Evolutionary conservation across 176 grass and related monocot genomes (phyloP).

Genomic region (Sorghum bicolor): Sorghum_bicolor_NCBIv3 NC_012877.2:473501-474000

Average conservation of each 20-base stretch:
- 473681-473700: neutral
- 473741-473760: neutral
- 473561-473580: neutral
- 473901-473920: slow-evolving; percentile 98
- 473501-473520: neutral
- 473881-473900: slow-evolving; percentile 88
- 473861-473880: slow-evolving; percentile 69
- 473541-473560: neutral
- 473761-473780: neutral
- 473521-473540: neutral
- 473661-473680: neutral
- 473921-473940: slow-evolving; percentile 87
- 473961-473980: slow-evolving; percentile 48
- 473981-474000: slow-evolving; percentile 78
- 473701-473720: neutral
- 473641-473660: neutral
- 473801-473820: neutral
- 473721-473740: neutral
- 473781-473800: neutral
- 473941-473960: slow-evolving; percentile 40
- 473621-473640: neutral
- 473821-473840: slow-evolving; percentile 56
- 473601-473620: neutral
- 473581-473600: neutral
- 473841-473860: slow-evolving; percentile 53